phyloP scores from a whole-genome alignment of 108 stramenopile species.

The Pseudonitzschia multistriata region DNA sequence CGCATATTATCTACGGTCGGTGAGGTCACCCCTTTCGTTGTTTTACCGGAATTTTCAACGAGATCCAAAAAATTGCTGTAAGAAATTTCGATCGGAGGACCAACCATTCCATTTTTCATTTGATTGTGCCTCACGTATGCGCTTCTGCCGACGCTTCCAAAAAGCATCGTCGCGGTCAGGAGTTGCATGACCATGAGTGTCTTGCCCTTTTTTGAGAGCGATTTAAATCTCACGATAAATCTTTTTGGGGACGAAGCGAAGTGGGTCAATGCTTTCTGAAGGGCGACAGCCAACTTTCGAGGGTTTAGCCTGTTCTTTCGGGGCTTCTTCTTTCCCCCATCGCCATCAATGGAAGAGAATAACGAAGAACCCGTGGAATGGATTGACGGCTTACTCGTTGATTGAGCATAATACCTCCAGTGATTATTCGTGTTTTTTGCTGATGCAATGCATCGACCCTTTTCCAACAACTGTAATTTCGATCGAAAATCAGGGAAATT shows the following conservation, averaged over 20 bases:
- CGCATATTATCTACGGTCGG: constrained; percentile 48
- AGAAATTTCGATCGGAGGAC: constrained; percentile 57
- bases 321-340: constrained; percentile 8
- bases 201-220: constrained; percentile 31
- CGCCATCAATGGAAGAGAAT: constrained; percentile 12
- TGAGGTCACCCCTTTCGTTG: constrained; percentile 13
- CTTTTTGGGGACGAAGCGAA: constrained; percentile 1
- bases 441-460: background rate
- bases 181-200: constrained; percentile 28
- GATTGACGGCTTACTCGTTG: background rate
- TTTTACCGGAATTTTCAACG: constrained; percentile 35
- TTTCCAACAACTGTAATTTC: background rate
- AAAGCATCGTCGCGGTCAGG: constrained; percentile 16
- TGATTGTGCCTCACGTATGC: constrained; percentile 18
- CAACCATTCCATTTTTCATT: background rate
- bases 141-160: constrained; percentile 22
- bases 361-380: background rate
- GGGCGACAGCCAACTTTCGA: constrained; percentile 10
- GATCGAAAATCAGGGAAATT: background rate
- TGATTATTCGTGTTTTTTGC: background rate
- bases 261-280: constrained; percentile 4
- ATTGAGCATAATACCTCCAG: background rate
- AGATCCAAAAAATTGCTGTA: constrained; percentile 77
- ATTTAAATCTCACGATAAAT: constrained; percentile 14
- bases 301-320: background rate